A percentile compares a stretch with the other conserved stretches of the same genome.
Conservation (phyloP, 164 flowering plant genomes). For the Tetrastigma voinierianum region DNA sequence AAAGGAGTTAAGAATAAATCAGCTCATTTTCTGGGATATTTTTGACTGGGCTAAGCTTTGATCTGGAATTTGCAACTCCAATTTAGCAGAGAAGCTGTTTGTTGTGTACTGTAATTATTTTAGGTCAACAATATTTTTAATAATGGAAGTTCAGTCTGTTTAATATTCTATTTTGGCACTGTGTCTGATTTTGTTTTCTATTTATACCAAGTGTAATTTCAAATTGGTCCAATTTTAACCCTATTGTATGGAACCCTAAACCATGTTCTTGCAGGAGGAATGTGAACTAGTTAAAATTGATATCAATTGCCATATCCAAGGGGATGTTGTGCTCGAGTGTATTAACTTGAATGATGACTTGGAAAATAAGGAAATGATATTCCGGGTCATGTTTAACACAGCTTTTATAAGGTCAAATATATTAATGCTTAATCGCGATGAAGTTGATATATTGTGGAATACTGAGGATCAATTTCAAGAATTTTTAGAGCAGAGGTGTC, state of each 20-base stretch:
- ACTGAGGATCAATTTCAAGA: conserved; percentile 73
- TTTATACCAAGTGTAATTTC: neutral
- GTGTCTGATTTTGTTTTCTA: neutral
- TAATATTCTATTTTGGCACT: neutral
- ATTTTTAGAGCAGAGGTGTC: conserved; percentile 93
- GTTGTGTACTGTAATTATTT: neutral
- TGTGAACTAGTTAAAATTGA: conserved; percentile 86
- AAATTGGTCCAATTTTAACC: neutral
- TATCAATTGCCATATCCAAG: conserved; percentile 81
- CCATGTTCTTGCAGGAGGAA: conserved; percentile 64
- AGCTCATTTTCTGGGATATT: neutral
- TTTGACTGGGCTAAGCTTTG: neutral
- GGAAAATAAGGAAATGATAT: conserved; percentile 78
- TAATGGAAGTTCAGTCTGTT: too few relatives aligned
- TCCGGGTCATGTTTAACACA: conserved; percentile 84
- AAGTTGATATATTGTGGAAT: conserved; percentile 81
- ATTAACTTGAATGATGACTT: conserved; percentile 63
- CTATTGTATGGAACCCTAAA: neutral
- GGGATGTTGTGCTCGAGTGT: conserved; percentile 95
- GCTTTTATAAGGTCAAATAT: conserved; percentile 92
- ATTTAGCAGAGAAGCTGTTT: neutral
- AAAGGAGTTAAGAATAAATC: neutral
- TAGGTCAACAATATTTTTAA: neutral
- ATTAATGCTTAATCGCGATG: conserved; percentile 84
- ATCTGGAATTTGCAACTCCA: neutral